Evolutionary conservation across 805 yeast species (phyloP).

Genomic region (Pichia deserticola): DNA sequence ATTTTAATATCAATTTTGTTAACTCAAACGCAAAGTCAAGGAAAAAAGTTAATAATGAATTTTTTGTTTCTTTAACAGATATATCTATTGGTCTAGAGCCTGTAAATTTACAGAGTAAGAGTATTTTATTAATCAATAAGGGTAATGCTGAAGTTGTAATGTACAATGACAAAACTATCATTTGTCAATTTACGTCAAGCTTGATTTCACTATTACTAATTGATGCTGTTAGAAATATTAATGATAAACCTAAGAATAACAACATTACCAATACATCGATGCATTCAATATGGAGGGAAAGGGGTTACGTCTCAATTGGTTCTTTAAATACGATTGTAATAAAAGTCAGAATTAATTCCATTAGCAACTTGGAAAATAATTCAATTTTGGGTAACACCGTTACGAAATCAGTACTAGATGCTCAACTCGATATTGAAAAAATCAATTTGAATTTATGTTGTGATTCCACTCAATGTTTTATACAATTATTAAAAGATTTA

Average conservation of each 20-base stretch:
- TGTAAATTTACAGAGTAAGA: conserved; percentile 47
- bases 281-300: conserved; percentile 31
- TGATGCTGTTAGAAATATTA: conserved; percentile 47
- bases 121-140: conserved; percentile 41
- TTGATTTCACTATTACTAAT: conserved; percentile 47
- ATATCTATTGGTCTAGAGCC: conserved; percentile 61
- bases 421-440: conserved; percentile 23
- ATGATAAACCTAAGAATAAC: conserved; percentile 15
- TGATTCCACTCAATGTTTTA: conserved; percentile 70
- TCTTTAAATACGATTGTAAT: conserved; percentile 32
- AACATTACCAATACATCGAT: conserved; percentile 33
- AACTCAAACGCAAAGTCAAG: too few relatives aligned
- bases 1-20: too few relatives aligned
- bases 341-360: conserved; percentile 19
- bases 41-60: not conserved
- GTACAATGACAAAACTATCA: conserved; percentile 18
- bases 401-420: conserved; percentile 6
- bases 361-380: not conserved
- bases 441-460: conserved; percentile 59
- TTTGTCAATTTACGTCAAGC: conserved; percentile 34
- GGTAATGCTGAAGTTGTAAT: conserved; percentile 46
- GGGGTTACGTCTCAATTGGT: conserved; percentile 52
- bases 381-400: conserved; percentile 11
- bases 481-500: conserved; percentile 63
- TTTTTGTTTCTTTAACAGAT: conserved; percentile 36